These are phyloP conservation scores for Asterophora parasitica DNA, from an alignment of 768 basidiomycete species.

Conservation along the genomic window DNA sequence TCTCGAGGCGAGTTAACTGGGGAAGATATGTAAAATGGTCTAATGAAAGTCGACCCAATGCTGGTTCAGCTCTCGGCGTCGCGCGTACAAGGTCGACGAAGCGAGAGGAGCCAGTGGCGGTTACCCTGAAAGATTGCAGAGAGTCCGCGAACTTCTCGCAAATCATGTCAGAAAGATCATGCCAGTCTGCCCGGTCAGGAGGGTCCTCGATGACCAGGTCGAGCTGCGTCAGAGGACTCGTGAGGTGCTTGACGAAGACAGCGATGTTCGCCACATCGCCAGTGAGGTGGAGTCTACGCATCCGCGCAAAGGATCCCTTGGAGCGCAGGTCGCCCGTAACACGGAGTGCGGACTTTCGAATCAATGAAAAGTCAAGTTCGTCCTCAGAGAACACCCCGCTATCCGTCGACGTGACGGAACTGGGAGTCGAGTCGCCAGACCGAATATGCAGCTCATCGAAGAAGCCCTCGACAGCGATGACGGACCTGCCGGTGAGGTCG, in stretches of 20 bases:
- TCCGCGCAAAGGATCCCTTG: slow-evolving; percentile 50
- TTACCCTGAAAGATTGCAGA: slow-evolving; percentile 56
- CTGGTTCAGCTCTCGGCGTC: slow-evolving; percentile 59
- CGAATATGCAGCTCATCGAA: slow-evolving; percentile 63
- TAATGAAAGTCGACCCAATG: slow-evolving; percentile 57
- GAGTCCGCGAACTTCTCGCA: slow-evolving; percentile 57
- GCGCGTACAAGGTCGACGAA: slow-evolving; percentile 81
- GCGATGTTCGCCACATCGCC: slow-evolving; percentile 68
- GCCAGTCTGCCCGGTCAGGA: slow-evolving; percentile 71
- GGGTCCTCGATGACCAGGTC: slow-evolving; percentile 80
- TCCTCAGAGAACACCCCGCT: slow-evolving; percentile 77
- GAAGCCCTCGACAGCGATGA: slow-evolving; percentile 74
- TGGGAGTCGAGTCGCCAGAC: slow-evolving; percentile 70
- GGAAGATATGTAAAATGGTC: slow-evolving; percentile 52
- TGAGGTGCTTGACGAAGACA: slow-evolving; percentile 66
- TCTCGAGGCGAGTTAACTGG: slow-evolving; percentile 55
- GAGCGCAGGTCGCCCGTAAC: slow-evolving; percentile 57
- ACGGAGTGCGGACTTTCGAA: slow-evolving; percentile 63
- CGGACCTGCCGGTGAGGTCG: slow-evolving; percentile 64
- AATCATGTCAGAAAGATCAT: slow-evolving; percentile 59
- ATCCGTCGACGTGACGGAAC: slow-evolving; percentile 62
- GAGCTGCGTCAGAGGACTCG: slow-evolving; percentile 58
- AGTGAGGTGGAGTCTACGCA: slow-evolving; percentile 61
- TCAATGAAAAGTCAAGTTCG: slow-evolving; percentile 71
- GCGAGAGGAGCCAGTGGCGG: slow-evolving; percentile 65